Conservation (phyloP, 441 rosid genomes). For the Bruguiera hainesii region DNA sequence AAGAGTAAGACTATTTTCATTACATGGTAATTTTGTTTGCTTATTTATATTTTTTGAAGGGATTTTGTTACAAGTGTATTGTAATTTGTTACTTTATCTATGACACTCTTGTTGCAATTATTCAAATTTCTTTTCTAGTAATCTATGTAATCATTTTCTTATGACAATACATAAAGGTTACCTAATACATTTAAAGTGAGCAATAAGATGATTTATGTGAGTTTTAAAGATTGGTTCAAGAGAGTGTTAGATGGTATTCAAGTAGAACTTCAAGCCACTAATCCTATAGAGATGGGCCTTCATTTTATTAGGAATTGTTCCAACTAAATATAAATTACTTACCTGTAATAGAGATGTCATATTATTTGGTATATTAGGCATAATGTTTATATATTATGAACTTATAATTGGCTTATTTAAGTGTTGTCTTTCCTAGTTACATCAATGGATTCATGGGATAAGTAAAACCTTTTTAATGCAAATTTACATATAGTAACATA, state of each 20-base stretch:
- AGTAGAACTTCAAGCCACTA: too few relatives aligned
- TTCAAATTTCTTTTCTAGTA: background rate
- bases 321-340: too few relatives aligned
- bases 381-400: too few relatives aligned
- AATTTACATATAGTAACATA: conserved; percentile 9
- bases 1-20: conserved; percentile 56
- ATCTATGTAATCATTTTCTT: background rate
- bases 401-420: too few relatives aligned
- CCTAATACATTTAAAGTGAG: conserved; percentile 55
- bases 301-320: too few relatives aligned
- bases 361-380: too few relatives aligned
- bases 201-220: conserved; percentile 62
- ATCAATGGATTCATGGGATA: too few relatives aligned
- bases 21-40: conserved; percentile 42
- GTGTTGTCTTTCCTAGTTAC: too few relatives aligned
- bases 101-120: background rate
- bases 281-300: too few relatives aligned
- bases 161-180: conserved; percentile 36
- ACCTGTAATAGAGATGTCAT: too few relatives aligned
- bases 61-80: conserved; percentile 28
- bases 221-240: conserved; percentile 63
- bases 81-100: conserved; percentile 9
- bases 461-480: conserved; percentile 13
- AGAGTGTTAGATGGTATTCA: conserved; percentile 12
- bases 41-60: background rate